Percentiles rank a stretch among this genome's conserved stretches.
These are phyloP conservation scores for Aphanoascus verrucosus DNA, from an alignment of 2,329 filamentous ascomycete genomes.

Conservation along the genomic window DNA sequence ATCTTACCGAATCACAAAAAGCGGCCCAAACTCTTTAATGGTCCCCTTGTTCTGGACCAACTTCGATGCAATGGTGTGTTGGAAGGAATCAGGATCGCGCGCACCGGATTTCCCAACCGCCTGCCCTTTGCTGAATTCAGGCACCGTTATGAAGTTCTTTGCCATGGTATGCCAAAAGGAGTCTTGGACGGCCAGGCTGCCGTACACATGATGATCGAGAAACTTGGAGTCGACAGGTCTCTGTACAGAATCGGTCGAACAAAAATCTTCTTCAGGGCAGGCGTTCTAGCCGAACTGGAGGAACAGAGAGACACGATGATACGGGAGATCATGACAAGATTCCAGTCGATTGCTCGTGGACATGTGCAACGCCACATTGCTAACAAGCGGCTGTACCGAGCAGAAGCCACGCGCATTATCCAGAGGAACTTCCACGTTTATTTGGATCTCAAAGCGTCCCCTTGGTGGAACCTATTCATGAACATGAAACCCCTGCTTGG, in stretches of 20 bases:
- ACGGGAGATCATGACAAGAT: constrained; percentile 81
- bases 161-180: constrained; percentile 73
- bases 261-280: constrained; percentile 96
- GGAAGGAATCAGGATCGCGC: constrained; percentile 94
- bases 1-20: constrained; percentile 99
- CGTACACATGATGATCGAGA: constrained; percentile 77
- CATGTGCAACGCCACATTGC: constrained; percentile 80
- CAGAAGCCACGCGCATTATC: constrained; percentile 88
- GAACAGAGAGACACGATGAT: constrained; percentile 90
- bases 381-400: constrained; percentile 86
- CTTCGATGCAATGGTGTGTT: constrained; percentile 97
- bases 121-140: constrained; percentile 88
- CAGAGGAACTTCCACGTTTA: constrained; percentile 92
- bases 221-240: constrained; percentile 70
- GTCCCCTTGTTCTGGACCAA: constrained; percentile 88
- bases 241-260: constrained; percentile 89
- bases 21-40: constrained; percentile 81
- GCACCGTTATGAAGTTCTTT: constrained; percentile 90
- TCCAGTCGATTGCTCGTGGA: constrained; percentile 84
- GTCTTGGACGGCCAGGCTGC: constrained; percentile 84
- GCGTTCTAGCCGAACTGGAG: constrained; percentile 91
- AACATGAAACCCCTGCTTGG: constrained; percentile 93
- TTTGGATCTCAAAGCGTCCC: constrained; percentile 75
- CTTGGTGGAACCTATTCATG: constrained; percentile 94
- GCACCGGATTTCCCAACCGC: constrained; percentile 92